These are phyloP conservation scores for Penicillium coprophilum DNA, from an alignment of 495 filamentous ascomycete species.

Conservation along the genomic window DNA sequence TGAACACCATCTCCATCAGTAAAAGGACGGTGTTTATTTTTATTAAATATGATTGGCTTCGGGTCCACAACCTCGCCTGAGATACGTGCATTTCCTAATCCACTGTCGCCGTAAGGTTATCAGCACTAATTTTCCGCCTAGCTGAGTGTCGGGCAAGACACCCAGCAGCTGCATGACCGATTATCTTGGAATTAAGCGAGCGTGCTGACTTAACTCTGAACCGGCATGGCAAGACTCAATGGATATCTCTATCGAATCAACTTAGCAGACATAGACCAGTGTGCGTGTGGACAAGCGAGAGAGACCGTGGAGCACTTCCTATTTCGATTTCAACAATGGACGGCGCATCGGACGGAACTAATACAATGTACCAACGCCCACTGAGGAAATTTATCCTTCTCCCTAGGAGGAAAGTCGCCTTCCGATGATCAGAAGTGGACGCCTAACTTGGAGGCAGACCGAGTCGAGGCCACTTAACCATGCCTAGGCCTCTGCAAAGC, in stretches of 20 bases:
- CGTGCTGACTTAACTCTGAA: constrained; percentile 33
- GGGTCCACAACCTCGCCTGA: too few relatives aligned
- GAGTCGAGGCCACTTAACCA: too few relatives aligned
- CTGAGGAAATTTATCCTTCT: constrained; percentile 33
- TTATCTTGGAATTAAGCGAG: constrained; percentile 32
- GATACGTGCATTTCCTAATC: too few relatives aligned
- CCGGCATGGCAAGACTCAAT: constrained; percentile 35
- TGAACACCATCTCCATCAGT: too few relatives aligned
- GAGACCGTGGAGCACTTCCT: constrained; percentile 40
- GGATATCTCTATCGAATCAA: constrained; percentile 27
- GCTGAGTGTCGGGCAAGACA: too few relatives aligned
- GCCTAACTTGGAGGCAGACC: constrained; percentile 29
- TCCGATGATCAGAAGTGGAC: constrained; percentile 32
- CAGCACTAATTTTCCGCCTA: too few relatives aligned
- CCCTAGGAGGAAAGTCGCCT: constrained; percentile 27
- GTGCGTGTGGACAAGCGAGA: constrained; percentile 31
- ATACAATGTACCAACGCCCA: constrained; percentile 30
- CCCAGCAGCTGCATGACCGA: constrained; percentile 13
- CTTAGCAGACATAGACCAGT: constrained; percentile 10
- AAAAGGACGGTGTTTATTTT: too few relatives aligned
- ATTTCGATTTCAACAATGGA: constrained; percentile 34
- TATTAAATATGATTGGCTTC: too few relatives aligned
- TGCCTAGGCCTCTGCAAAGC: too few relatives aligned
- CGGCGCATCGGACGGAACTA: constrained; percentile 29
- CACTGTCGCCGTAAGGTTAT: too few relatives aligned